A percentile compares a stretch with the other conserved stretches of the same genome.
phyloP scores from a whole-genome alignment of 2,329 filamentous ascomycete species.

The Neonectria sp. region DNA sequence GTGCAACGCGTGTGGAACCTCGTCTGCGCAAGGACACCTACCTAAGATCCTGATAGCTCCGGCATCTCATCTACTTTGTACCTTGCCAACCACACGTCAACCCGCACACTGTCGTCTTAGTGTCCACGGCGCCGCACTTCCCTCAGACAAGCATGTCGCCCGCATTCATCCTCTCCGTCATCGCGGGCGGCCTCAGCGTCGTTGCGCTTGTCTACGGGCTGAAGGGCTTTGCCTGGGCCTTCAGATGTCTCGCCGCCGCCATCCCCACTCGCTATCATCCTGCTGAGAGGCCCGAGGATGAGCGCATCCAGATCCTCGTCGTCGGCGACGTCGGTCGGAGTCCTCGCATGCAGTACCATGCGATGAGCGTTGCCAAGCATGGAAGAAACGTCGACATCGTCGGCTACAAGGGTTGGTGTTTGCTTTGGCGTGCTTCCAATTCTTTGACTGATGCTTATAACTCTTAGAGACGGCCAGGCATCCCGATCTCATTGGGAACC shows the following conservation, averaged over 20 bases:
- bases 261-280: constrained; percentile 56
- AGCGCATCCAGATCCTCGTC: constrained; percentile 84
- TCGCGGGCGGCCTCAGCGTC: constrained; percentile 54
- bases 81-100: constrained; percentile 13
- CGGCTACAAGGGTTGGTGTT: constrained; percentile 81
- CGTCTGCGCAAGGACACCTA: constrained; percentile 24
- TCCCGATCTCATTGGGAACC: constrained; percentile 79
- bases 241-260: constrained; percentile 39
- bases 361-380: constrained; percentile 88
- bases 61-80: neutral
- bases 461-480: constrained; percentile 83
- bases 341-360: constrained; percentile 99
- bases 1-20: constrained; percentile 22
- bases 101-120: constrained; percentile 28
- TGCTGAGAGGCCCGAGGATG: constrained; percentile 53
- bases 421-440: neutral
- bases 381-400: constrained; percentile 87
- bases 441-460: constrained; percentile 23
- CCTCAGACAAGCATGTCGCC: constrained; percentile 38
- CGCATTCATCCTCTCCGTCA: constrained; percentile 53
- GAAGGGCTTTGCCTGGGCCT: constrained; percentile 40
- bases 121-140: constrained; percentile 25
- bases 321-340: constrained; percentile 96
- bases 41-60: constrained; percentile 16
- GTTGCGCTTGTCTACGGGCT: constrained; percentile 48